Percentiles rank a stretch among this genome's conserved stretches.
Conservation (phyloP, 495 filamentous ascomycete species). For the Clavariopsis aquatica region DNA sequence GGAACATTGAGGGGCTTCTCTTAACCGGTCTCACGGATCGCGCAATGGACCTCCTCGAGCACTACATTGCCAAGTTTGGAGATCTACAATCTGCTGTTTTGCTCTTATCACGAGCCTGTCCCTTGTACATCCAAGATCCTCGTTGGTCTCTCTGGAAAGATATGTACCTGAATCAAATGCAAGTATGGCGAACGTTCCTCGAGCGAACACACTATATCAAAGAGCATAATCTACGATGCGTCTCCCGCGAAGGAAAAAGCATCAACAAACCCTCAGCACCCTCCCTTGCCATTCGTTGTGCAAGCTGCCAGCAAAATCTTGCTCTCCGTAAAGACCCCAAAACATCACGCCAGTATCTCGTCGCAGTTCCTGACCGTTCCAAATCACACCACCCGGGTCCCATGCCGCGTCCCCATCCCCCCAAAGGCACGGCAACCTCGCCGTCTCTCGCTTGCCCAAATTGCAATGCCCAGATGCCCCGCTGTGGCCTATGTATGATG, state of each 20-base stretch:
- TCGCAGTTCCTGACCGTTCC: slow-evolving; percentile 13
- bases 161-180: slow-evolving; percentile 78
- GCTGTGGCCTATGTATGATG: slow-evolving; percentile 85
- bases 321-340: slow-evolving; percentile 30
- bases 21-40: slow-evolving; percentile 81
- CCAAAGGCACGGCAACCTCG: slow-evolving; percentile 41
- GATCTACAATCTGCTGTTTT: slow-evolving; percentile 90
- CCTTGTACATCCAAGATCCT: slow-evolving; percentile 76
- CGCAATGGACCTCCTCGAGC: slow-evolving; percentile 79
- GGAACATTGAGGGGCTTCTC: slow-evolving; percentile 85
- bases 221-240: slow-evolving; percentile 42
- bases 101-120: slow-evolving; percentile 76
- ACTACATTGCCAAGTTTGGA: slow-evolving; percentile 81
- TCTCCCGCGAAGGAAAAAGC: slow-evolving; percentile 31
- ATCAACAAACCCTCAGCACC: slow-evolving; percentile 35
- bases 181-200: slow-evolving; percentile 67
- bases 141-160: slow-evolving; percentile 79
- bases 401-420: slow-evolving; percentile 39
- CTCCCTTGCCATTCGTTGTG: slow-evolving; percentile 32
- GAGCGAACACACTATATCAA: slow-evolving; percentile 60
- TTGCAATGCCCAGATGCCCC: slow-evolving; percentile 83
- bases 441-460: slow-evolving; percentile 70
- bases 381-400: slow-evolving; percentile 8
- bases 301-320: slow-evolving; percentile 37
- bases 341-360: slow-evolving; percentile 24